Evolutionary conservation across 805 yeast species (phyloP).

Genomic region (Candida sphagnicola): DNA sequence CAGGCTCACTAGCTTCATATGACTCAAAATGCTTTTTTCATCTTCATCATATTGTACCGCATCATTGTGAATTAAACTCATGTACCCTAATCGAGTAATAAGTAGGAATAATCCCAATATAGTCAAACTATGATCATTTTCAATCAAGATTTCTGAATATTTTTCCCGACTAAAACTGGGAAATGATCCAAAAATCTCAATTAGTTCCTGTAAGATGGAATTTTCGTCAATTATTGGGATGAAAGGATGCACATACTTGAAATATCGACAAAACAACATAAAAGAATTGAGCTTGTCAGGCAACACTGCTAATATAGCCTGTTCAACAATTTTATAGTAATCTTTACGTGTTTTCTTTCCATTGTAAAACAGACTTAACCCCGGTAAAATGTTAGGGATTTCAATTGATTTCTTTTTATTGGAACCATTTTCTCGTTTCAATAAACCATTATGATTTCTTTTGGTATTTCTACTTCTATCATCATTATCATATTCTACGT

Average conservation of each 20-base stretch:
- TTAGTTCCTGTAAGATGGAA: constrained; percentile 21
- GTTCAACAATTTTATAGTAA: constrained; percentile 24
- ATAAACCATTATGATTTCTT: constrained; percentile 5
- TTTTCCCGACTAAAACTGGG: constrained; percentile 15
- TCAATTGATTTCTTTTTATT: constrained; percentile 3
- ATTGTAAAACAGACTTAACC: constrained; percentile 18
- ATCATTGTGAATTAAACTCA: constrained; percentile 35
- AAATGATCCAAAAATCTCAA: constrained; percentile 19
- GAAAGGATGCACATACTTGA: constrained; percentile 38
- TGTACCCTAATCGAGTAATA: constrained; percentile 31
- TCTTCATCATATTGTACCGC: constrained; percentile 20
- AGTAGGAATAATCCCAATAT: constrained; percentile 27
- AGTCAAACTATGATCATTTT: constrained; percentile 27
- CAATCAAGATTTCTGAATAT: constrained; percentile 19
- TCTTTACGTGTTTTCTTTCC: constrained; percentile 17
- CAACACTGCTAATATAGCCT: constrained; percentile 23
- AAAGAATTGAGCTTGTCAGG: constrained; percentile 24
- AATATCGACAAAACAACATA: constrained; percentile 27
- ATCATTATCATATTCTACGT: constrained; percentile 9
- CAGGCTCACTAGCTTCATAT: constrained; percentile 25
- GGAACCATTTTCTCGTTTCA: neutral
- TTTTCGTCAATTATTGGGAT: constrained; percentile 32
- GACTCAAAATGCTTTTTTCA: constrained; percentile 25
- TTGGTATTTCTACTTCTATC: constrained; percentile 9
- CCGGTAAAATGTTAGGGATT: constrained; percentile 14